A percentile compares a stretch with the other conserved stretches of the same genome.
Evolutionary conservation across 2,329 filamentous ascomycete genomes (phyloP).

Genomic region (Neofusicoccum cordaticola): DNA sequence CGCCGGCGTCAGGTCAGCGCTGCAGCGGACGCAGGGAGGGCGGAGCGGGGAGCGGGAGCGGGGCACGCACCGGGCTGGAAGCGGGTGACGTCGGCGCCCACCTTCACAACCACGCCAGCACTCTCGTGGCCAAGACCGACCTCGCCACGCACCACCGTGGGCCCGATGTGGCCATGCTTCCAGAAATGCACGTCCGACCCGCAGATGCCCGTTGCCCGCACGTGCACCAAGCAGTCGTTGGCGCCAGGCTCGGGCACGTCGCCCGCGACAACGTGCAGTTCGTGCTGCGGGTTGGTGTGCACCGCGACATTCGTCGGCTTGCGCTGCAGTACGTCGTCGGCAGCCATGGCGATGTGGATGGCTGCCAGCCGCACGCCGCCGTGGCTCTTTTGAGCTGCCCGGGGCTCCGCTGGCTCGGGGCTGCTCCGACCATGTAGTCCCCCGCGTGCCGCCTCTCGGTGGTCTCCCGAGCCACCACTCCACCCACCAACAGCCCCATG

Average conservation of each 20-base stretch:
- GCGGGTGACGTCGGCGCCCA: constrained; percentile 65
- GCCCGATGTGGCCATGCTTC: constrained; percentile 66
- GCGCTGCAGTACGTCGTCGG: constrained; percentile 23
- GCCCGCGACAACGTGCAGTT: constrained; percentile 25
- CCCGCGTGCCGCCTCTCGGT: background rate
- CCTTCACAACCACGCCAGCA: constrained; percentile 70
- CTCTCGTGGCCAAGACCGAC: constrained; percentile 82
- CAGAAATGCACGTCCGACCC: constrained; percentile 81
- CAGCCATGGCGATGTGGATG: background rate
- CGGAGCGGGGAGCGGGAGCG: background rate
- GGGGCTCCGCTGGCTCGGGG: too few relatives aligned
- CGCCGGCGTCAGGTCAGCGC: constrained; percentile 40
- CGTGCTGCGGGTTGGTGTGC: constrained; percentile 31
- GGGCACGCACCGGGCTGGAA: constrained; percentile 57
- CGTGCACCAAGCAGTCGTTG: constrained; percentile 60
- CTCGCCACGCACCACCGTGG: constrained; percentile 47
- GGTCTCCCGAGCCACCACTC: background rate
- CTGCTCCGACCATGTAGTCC: too few relatives aligned
- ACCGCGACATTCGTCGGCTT: constrained; percentile 32
- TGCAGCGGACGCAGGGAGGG: background rate
- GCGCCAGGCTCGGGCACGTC: constrained; percentile 46
- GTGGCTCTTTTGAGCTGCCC: too few relatives aligned
- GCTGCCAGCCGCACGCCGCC: background rate
- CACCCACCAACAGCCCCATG: background rate
- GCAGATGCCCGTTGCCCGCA: constrained; percentile 67